These are phyloP conservation scores for Macroventuria anomochaeta DNA, from an alignment of 2,329 filamentous ascomycete genomes.

Conservation along the genomic window DNA sequence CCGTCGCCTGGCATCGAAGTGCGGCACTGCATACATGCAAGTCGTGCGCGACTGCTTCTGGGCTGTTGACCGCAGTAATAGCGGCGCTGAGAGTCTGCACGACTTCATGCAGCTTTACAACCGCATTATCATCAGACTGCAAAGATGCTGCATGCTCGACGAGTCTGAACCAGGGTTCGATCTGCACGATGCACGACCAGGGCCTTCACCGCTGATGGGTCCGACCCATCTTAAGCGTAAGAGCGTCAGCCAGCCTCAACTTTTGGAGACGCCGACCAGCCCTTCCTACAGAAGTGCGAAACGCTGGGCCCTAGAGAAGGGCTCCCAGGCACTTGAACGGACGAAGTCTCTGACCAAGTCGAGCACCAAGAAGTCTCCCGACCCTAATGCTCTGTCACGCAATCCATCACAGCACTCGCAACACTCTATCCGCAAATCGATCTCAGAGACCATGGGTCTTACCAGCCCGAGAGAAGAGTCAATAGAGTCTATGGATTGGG, in stretches of 20 bases:
- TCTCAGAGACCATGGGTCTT: constrained; percentile 40
- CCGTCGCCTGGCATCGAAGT: constrained; percentile 69
- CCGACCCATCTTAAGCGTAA: constrained; percentile 44
- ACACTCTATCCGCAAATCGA: constrained; percentile 43
- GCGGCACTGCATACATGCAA: constrained; percentile 76
- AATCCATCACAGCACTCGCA: constrained; percentile 43
- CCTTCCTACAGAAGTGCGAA: constrained; percentile 47
- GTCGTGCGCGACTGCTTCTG: constrained; percentile 75
- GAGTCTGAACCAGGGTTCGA: constrained; percentile 45
- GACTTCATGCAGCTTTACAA: constrained; percentile 45
- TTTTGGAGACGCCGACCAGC: constrained; percentile 35
- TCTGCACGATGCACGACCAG: constrained; percentile 34
- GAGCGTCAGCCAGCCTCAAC: constrained; percentile 33
- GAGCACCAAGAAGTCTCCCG: constrained; percentile 36
- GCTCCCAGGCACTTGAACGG: constrained; percentile 43
- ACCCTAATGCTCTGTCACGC: constrained; percentile 34
- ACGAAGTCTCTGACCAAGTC: constrained; percentile 42
- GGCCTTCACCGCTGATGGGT: constrained; percentile 27
- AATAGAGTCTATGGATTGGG: constrained; percentile 38
- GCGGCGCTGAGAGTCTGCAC: constrained; percentile 39
- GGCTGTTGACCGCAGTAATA: constrained; percentile 63
- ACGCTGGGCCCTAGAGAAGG: constrained; percentile 46
- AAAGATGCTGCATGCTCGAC: constrained; percentile 49
- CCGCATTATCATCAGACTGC: constrained; percentile 55
- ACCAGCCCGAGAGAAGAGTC: constrained; percentile 41